Percentiles rank a stretch among this genome's conserved stretches.
Evolutionary conservation across 352 stramenopile species (phyloP).

Genomic region (Globisporangium polare): DNA sequence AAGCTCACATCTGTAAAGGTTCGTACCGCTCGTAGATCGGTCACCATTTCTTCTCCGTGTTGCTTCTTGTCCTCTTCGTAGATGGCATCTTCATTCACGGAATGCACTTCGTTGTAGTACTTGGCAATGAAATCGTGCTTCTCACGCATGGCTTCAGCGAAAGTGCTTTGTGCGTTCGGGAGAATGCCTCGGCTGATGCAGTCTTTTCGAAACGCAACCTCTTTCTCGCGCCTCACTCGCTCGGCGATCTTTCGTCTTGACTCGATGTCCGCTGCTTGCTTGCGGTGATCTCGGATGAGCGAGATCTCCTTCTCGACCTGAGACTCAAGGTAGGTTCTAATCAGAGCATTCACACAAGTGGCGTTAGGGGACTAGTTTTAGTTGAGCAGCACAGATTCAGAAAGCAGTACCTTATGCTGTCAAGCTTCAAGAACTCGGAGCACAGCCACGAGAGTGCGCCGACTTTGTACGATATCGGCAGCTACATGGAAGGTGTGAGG

Average conservation of each 20-base stretch:
- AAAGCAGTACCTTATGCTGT: conserved; percentile 32
- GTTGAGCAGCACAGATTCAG: neutral
- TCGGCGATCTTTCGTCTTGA: conserved; percentile 46
- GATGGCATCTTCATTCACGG: conserved; percentile 42
- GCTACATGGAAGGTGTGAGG: conserved; percentile 12
- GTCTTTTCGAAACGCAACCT: conserved; percentile 51
- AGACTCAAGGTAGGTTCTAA: conserved; percentile 44
- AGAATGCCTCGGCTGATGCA: conserved; percentile 60
- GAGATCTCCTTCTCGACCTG: conserved; percentile 63
- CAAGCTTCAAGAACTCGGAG: conserved; percentile 59
- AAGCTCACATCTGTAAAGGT: neutral
- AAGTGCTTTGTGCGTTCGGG: conserved; percentile 64
- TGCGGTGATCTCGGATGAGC: conserved; percentile 44
- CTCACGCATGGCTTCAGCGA: conserved; percentile 55
- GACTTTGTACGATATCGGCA: conserved; percentile 60
- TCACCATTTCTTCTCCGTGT: conserved; percentile 34
- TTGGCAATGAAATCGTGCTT: conserved; percentile 60
- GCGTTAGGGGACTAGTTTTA: neutral
- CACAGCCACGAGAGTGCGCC: conserved; percentile 62
- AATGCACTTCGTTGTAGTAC: conserved; percentile 60
- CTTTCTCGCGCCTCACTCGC: conserved; percentile 46
- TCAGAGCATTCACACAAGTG: neutral
- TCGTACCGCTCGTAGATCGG: conserved; percentile 33
- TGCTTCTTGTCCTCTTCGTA: conserved; percentile 48
- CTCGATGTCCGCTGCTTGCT: conserved; percentile 50